phyloP scores from a whole-genome alignment of 371 early-diverging fungal genomes.

The Saksenaea vasiformis region DNA sequence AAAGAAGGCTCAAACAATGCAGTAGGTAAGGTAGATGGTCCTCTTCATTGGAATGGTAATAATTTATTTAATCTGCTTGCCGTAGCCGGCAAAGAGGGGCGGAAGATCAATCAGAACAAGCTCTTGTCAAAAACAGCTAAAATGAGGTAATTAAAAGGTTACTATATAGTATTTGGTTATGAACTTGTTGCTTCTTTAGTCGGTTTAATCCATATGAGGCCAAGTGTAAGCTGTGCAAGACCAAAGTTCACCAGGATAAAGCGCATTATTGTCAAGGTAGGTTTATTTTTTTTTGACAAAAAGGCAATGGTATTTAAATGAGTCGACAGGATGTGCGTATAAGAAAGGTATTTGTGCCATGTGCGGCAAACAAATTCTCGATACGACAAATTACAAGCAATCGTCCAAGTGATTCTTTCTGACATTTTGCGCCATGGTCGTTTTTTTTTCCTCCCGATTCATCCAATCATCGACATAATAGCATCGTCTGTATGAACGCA shows the following conservation, averaged over 20 bases:
- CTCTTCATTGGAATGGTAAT: background rate
- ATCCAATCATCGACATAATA: background rate
- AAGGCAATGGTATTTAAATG: background rate
- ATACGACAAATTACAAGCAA: slow-evolving; percentile 67
- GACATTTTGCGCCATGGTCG: background rate
- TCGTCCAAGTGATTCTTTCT: slow-evolving; percentile 46
- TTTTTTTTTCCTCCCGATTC: background rate
- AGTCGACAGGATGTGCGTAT: slow-evolving; percentile 58
- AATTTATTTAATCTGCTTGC: background rate
- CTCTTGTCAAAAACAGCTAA: slow-evolving; percentile 64
- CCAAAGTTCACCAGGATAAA: slow-evolving; percentile 63
- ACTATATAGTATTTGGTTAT: too few species aligned
- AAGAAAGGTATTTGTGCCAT: slow-evolving; percentile 80
- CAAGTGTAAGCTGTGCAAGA: slow-evolving; percentile 69
- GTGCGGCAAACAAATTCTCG: slow-evolving; percentile 75
- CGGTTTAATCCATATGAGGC: slow-evolving; percentile 55
- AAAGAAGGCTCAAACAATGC: slow-evolving; percentile 69
- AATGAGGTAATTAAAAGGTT: slow-evolving; percentile 50
- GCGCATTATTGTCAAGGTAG: slow-evolving; percentile 73
- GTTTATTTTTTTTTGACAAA: background rate
- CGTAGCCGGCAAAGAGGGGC: slow-evolving; percentile 48
- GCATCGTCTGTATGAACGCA: background rate
- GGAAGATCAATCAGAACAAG: slow-evolving; percentile 72
- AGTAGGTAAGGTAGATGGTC: slow-evolving; percentile 25
- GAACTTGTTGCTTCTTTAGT: slow-evolving; percentile 9